Evolutionary conservation across 257 asterid species (phyloP).

Genomic region (Solanum clarkiae): DNA sequence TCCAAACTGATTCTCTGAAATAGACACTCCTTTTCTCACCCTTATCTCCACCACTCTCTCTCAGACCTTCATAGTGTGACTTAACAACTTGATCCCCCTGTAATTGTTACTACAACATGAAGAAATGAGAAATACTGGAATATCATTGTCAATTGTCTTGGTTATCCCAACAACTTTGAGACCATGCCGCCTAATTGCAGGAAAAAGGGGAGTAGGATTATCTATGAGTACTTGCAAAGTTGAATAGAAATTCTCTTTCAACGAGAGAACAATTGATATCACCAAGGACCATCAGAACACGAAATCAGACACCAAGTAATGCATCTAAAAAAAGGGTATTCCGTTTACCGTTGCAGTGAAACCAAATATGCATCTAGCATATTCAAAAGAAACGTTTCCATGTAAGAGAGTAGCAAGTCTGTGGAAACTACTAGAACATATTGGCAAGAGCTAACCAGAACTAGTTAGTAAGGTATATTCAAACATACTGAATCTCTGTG

Average conservation of each 20-base stretch:
- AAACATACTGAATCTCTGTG: not conserved
- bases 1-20: too few relatives aligned
- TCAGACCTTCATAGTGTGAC: too few relatives aligned
- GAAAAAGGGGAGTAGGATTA: constrained; percentile 10
- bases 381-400: not conserved
- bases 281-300: not conserved
- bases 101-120: not conserved
- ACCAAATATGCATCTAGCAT: not conserved
- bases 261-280: not conserved
- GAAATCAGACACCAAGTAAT: not conserved
- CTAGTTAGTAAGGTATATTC: not conserved
- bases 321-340: not conserved
- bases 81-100: too few relatives aligned
- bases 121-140: constrained; percentile 48
- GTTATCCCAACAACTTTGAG: constrained; percentile 75
- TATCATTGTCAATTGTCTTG: constrained; percentile 91
- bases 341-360: not conserved
- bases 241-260: not conserved
- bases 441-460: not conserved
- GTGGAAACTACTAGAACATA: not conserved
- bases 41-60: too few relatives aligned
- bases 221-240: not conserved
- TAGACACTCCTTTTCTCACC: too few relatives aligned
- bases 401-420: not conserved
- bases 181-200: constrained; percentile 79